Evolutionary conservation across 2,329 filamentous ascomycete genomes (phyloP), one percentile per base, ranked within the genome.

Genomic region (Pseudopithomyces chartarum): DNA sequence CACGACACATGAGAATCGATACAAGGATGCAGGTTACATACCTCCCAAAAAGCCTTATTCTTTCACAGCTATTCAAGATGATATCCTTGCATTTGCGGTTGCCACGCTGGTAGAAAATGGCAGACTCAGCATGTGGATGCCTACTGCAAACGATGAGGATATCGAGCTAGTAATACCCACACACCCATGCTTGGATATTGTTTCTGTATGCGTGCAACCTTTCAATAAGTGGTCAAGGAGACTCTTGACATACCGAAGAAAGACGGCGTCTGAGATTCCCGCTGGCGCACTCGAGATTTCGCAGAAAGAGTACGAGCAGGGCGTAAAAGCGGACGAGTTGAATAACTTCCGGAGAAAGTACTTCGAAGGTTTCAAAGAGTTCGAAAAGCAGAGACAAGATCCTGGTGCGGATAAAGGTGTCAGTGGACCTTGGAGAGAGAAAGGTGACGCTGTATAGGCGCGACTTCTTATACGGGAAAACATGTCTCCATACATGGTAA

Each of bases 221-320:
- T 99, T 99, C 73, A 94, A 92, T 71, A 95, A 90, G 77, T 99
- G 93, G 95, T 95, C 92, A 19, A 85, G 95, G 57, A 85, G 92
- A 62, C 81, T 99, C 34, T 89, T 98, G 51, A 96, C 92, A 0
- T 98, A 98, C 74, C 84, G 87, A 43, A 85, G 92, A 51, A 79
- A 90, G 19, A 82, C 84, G 0, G 87, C 91, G 64, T 78, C 54
- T 2, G 69, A 76, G 33, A 81, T 90, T 7, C 81, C 76, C 22
- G 51, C 61, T 26, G 64, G 65, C 15, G 56, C 56, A 46, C 59
- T 53, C 3, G 65, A 62, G 54, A 43, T 46, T 4, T 56, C 46
- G 34, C 68, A 73, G 61, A 68, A 68, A 51, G 64, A 70, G 6
- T 74, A 77, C 44, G 75, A 71, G 39, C 69, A 68, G 42, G 84